Evolutionary conservation across 164 flowering plant genomes (phyloP), one percentile per base, ranked within the genome.

Genomic region (Dillenia turbinata): DNA sequence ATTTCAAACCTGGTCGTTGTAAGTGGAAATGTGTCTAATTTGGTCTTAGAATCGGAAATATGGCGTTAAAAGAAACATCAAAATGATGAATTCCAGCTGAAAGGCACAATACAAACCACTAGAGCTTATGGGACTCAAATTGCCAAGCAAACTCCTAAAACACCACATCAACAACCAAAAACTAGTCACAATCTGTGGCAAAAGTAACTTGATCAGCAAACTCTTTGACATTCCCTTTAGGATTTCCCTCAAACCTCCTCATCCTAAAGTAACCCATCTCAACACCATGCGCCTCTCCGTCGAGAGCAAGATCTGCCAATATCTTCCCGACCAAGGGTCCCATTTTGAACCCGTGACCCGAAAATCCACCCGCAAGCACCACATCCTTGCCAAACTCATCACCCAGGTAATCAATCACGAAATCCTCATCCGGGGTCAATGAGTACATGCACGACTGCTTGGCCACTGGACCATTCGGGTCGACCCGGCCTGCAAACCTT

Each of bases 271-370:
- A 60, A 66, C 63, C 67, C 9, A 88, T 54, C 59, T 87, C 92
- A 77, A 80, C 86, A 15, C 80, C 90, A 44, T 73, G 14, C 9
- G 82, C 84, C 56, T 78, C 78, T 45, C 91, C 97, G 10, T 54
- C 55, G 6, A 73, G 11, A 56, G 64, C 89, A 19, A 95, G 57
- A 33, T 92, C 97, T 1, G 83, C 85, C 74, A 90, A 59, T 15
- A 88, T 68, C 79, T 82, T 71, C 55, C 96, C 99, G 33, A 92
- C 75, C 47, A 71, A 74, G 17, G 99, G 97, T 2, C 79, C 88
- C 97, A 95, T 89, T 83, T 95, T 95, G 78, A 95, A 95, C 69
- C 99, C 99, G 57, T 95, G 99, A 10, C 99, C 99, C 0, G 99
- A 95, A 63, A 95, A 95, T 55, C 97, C 99, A 0, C 94, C 95